A percentile compares a stretch with the other conserved stretches of the same genome.
These are phyloP conservation scores for Leccinum barrowsii DNA, from an alignment of 768 basidiomycete genomes.

Conservation along the genomic window DNA sequence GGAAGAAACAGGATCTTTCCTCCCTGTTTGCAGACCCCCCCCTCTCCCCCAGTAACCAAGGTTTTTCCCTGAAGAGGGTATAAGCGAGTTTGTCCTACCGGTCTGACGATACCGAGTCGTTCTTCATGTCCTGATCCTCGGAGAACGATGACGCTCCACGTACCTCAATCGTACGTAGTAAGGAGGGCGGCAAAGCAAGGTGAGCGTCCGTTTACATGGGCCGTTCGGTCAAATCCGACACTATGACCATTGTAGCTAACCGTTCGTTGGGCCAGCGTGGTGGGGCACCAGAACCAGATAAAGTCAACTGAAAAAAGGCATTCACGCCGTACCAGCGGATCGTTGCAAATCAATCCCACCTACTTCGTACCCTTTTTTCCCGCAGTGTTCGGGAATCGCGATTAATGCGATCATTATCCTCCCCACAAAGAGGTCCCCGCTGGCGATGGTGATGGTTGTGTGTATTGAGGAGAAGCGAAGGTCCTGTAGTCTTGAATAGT, in stretches of 20 bases:
- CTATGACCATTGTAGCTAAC: conserved; percentile 3
- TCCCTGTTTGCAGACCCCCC: neutral
- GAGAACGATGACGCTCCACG: neutral
- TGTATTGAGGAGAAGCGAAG: neutral
- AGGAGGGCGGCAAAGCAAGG: conserved; percentile 1
- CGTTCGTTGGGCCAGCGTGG: neutral
- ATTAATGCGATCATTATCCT: neutral
- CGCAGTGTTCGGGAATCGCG: neutral
- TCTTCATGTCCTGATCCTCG: conserved; percentile 11
- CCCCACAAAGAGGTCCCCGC: neutral
- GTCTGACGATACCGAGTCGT: neutral
- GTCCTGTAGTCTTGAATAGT: neutral
- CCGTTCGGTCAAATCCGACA: conserved; percentile 1
- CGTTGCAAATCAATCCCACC: neutral
- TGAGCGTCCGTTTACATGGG: neutral
- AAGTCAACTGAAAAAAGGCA: neutral
- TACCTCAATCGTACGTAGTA: neutral
- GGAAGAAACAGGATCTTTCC: neutral
- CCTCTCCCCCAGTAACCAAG: neutral
- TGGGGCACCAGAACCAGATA: neutral
- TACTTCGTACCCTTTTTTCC: neutral
- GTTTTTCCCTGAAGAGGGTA: neutral
- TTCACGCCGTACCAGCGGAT: neutral
- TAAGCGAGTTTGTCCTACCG: neutral
- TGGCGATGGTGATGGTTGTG: neutral